These are phyloP conservation scores for Hypoxylon sp. DNA, from an alignment of 2,329 filamentous ascomycete species.

Conservation along the genomic window DNA sequence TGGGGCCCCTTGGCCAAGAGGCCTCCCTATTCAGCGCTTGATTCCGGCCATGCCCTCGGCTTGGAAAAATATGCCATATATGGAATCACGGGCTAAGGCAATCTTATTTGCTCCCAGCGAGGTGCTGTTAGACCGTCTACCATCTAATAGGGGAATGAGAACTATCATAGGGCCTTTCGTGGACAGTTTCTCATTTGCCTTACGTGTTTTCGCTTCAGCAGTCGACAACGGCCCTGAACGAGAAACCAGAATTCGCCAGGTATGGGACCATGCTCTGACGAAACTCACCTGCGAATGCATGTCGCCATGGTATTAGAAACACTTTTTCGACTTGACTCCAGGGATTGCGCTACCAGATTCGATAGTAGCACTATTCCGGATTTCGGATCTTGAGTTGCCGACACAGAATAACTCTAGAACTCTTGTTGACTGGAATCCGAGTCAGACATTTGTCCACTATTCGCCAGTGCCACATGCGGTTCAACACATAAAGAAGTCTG, in stretches of 20 bases:
- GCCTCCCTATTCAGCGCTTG: slow-evolving; percentile 40
- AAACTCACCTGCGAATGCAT: slow-evolving; percentile 28
- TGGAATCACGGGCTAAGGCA: slow-evolving; percentile 39
- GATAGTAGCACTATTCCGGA: not conserved
- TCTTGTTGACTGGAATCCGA: slow-evolving; percentile 46
- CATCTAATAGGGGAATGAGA: slow-evolving; percentile 33
- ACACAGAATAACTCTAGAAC: slow-evolving; percentile 2
- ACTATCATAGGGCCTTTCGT: slow-evolving; percentile 43
- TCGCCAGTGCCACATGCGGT: not conserved
- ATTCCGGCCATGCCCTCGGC: not conserved
- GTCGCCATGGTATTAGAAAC: slow-evolving; percentile 37
- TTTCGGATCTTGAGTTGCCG: not conserved
- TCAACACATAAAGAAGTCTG: not conserved
- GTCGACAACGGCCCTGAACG: slow-evolving; percentile 24
- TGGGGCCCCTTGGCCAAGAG: slow-evolving; percentile 39
- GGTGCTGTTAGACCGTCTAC: slow-evolving; percentile 25
- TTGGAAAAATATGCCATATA: slow-evolving; percentile 42
- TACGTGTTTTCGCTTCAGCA: slow-evolving; percentile 39
- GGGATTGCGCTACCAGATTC: slow-evolving; percentile 1
- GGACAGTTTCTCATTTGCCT: slow-evolving; percentile 46
- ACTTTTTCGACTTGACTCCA: slow-evolving; percentile 14
- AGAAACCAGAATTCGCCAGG: slow-evolving; percentile 27
- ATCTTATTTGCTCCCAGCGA: slow-evolving; percentile 42
- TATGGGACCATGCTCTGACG: slow-evolving; percentile 45
- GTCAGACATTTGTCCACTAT: slow-evolving; percentile 1